phyloP scores from a whole-genome alignment of 1,284 basidiomycete species.

The Thelephora terrestris region DNA sequence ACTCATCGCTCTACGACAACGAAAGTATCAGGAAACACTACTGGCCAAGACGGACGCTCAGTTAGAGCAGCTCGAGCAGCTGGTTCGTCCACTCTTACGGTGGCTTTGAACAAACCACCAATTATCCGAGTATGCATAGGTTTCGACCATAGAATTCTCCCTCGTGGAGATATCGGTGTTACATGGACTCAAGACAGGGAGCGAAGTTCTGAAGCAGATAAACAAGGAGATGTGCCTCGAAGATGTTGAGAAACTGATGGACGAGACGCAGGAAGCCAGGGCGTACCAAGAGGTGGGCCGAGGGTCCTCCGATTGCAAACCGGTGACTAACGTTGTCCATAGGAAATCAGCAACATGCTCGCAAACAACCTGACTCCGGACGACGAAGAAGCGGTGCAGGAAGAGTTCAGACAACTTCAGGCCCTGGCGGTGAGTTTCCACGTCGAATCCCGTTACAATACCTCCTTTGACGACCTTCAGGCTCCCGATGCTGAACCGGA shows the following conservation, averaged over 20 bases:
- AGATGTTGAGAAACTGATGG: slow-evolving; percentile 87
- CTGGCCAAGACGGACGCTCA: slow-evolving; percentile 86
- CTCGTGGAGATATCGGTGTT: slow-evolving; percentile 89
- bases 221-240: slow-evolving; percentile 91
- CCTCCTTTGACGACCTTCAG: slow-evolving; percentile 8
- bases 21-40: slow-evolving; percentile 90
- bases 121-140: slow-evolving; percentile 35
- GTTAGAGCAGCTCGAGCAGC: slow-evolving; percentile 80
- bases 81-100: slow-evolving; percentile 43
- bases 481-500: slow-evolving; percentile 13
- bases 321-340: background rate
- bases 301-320: background rate
- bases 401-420: slow-evolving; percentile 67
- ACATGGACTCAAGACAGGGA: slow-evolving; percentile 89
- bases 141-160: slow-evolving; percentile 94
- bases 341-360: slow-evolving; percentile 88
- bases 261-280: slow-evolving; percentile 85
- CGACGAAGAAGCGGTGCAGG: slow-evolving; percentile 90
- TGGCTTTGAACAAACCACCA: background rate
- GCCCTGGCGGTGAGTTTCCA: slow-evolving; percentile 38
- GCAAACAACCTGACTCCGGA: slow-evolving; percentile 75
- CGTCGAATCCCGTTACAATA: background rate
- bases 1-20: slow-evolving; percentile 73
- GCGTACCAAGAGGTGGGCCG: slow-evolving; percentile 78
- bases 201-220: slow-evolving; percentile 86